Base-by-base conservation (phyloP, 106 monocot species). In the Dendrobium catenatum region DNA sequence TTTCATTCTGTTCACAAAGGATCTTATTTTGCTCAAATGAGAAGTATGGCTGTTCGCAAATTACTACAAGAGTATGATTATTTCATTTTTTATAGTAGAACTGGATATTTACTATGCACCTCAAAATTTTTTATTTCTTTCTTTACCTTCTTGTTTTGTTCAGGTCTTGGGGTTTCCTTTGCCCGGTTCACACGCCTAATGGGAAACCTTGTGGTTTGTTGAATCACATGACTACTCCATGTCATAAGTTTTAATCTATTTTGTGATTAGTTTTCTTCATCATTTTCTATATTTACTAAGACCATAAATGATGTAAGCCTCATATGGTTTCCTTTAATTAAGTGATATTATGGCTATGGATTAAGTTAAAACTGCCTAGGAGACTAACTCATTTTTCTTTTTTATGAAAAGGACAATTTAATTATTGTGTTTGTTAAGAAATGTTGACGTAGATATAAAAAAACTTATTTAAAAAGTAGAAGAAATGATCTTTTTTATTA, bases 81-180 rank as follows among this genome's bases (percentile, higher is more conserved):
- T 33, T 92, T 64, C 19, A 18, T 77, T 72, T 61, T 13, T 42
- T 13, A 18, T 24, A 19, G 43, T 42, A 43, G 16, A 74, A 20
- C 20, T 74, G 4, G 43, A 4, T 74, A 74, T 43, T 74, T 73
- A 42, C 43, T 43, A 13, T 20, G 18, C 20, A 54, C 18, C 15
- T 17, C 80, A 26, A n/a, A 42, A 54, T 19, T 58, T 4, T 58
- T 1, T 29, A 29, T 80, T 79, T 66, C 31, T 84, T 18, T 29
- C 68, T 54, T 81, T 58, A 72, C 19, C 29, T 81, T 66, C 51
- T 42, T 76, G n/a, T 56, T 31, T 43, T 83, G 79, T 66, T 17
- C 76, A 97, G 97, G 85, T 97, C 98, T 26, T 98, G 95, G 98
- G 98, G 98, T 20, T 98, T 98, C 80, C 91, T 98, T 76, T 98